These are phyloP conservation scores for Vaccinium darrowii DNA, from an alignment of 148 eudicot species.

Conservation along the genomic window DNA sequence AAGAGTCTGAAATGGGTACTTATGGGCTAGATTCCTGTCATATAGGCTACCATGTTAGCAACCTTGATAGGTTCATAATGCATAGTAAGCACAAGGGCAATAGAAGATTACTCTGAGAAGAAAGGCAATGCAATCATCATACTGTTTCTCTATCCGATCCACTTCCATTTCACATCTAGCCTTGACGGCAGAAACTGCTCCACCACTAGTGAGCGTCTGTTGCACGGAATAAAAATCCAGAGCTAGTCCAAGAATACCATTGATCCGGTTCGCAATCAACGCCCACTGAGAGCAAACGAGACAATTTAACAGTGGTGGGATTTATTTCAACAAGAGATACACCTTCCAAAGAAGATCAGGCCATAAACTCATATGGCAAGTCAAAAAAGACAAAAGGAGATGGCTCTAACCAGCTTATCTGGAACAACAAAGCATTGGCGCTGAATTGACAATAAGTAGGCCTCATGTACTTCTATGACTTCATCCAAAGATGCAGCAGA, in stretches of 20 bases:
- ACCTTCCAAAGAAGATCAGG: not conserved
- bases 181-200: constrained; percentile 72
- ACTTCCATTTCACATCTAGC: constrained; percentile 89
- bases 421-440: constrained; percentile 98
- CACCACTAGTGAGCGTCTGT: constrained; percentile 73
- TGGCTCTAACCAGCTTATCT: constrained; percentile 72
- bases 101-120: constrained; percentile 77
- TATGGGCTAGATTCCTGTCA: not conserved
- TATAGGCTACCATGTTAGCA: not conserved
- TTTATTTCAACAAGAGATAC: not conserved
- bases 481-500: constrained; percentile 89
- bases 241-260: constrained; percentile 84
- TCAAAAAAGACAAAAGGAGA: not conserved
- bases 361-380: not conserved
- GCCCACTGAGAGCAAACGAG: constrained; percentile 63
- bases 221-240: constrained; percentile 75
- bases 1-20: not conserved
- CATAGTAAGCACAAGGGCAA: not conserved
- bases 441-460: constrained; percentile 90
- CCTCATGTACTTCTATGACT: constrained; percentile 89
- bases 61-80: not conserved
- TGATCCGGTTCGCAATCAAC: constrained; percentile 89
- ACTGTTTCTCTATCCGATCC: constrained; percentile 85
- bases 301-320: not conserved
- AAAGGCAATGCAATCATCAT: constrained; percentile 95